Evolutionary conservation across 1,139 yeast genomes (phyloP).

Genomic region (Debaryomycetaceae sp.): DNA sequence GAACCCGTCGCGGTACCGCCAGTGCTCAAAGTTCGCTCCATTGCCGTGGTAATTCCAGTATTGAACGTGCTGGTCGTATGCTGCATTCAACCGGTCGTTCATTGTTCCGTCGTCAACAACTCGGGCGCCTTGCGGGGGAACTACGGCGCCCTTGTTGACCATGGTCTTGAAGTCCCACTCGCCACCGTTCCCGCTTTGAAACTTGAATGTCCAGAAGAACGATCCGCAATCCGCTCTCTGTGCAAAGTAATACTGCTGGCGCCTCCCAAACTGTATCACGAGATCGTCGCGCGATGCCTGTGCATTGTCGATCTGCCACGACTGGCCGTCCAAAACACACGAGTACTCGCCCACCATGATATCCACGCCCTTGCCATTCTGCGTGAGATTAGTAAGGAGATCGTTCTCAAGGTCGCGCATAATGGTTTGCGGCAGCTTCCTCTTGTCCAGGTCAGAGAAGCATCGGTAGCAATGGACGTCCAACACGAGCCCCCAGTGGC

Average conservation of each 20-base stretch:
- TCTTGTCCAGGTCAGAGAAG: constrained; percentile 65
- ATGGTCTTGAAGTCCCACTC: constrained; percentile 90
- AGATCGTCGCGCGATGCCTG: constrained; percentile 30
- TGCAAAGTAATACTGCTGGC: constrained; percentile 32
- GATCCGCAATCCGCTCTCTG: constrained; percentile 55
- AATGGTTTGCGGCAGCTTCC: constrained; percentile 53
- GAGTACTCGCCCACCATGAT: constrained; percentile 83
- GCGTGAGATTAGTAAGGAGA: constrained; percentile 39
- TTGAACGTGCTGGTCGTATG: constrained; percentile 36
- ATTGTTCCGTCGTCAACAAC: constrained; percentile 32
- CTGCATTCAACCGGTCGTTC: constrained; percentile 26
- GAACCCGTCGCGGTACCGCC: constrained; percentile 72
- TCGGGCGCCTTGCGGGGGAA: no score
- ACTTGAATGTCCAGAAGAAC: constrained; percentile 87
- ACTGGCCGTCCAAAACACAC: constrained; percentile 66
- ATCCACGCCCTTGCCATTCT: constrained; percentile 46
- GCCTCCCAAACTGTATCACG: constrained; percentile 28
- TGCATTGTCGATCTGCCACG: constrained; percentile 54
- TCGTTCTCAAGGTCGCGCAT: constrained; percentile 45
- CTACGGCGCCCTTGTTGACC: constrained; percentile 54
- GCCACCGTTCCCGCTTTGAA: constrained; percentile 83
- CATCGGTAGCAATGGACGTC: constrained; percentile 86
- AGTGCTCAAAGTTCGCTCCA: constrained; percentile 62
- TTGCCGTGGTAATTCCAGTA: constrained; percentile 62
- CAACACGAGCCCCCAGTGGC: constrained; percentile 51